Percentiles rank a stretch among this genome's conserved stretches.
Conservation (phyloP, 495 filamentous ascomycete genomes). For the Trichodelitschia bisporula region DNA sequence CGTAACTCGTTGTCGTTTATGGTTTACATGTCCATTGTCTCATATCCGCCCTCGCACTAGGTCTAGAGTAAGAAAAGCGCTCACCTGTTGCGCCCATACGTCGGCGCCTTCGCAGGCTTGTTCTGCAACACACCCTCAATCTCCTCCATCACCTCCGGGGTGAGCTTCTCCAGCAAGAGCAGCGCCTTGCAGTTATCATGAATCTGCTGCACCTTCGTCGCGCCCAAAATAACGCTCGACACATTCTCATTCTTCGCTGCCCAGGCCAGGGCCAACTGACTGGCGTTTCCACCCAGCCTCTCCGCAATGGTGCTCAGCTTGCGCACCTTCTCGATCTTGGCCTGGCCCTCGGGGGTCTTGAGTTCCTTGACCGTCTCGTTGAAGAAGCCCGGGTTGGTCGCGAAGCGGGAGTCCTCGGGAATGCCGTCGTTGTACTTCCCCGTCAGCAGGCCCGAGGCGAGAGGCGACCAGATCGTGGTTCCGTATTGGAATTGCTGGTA, state of each 20-base stretch:
- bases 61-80: too few relatives aligned
- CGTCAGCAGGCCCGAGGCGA: slow-evolving; percentile 18
- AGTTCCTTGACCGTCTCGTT: slow-evolving; percentile 12
- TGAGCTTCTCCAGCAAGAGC: slow-evolving; percentile 15
- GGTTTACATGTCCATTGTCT: too few relatives aligned
- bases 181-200: slow-evolving; percentile 18
- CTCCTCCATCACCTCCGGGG: slow-evolving; percentile 18
- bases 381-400: slow-evolving; percentile 15
- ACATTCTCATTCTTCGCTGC: slow-evolving; percentile 18
- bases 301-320: slow-evolving; percentile 18
- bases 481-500: slow-evolving; percentile 19
- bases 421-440: slow-evolving; percentile 22
- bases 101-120: slow-evolving; percentile 11
- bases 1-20: too few relatives aligned
- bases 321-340: slow-evolving; percentile 19
- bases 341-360: slow-evolving; percentile 14
- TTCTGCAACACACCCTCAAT: slow-evolving; percentile 19
- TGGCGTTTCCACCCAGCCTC: slow-evolving; percentile 14
- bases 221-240: slow-evolving; percentile 19
- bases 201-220: slow-evolving; percentile 17
- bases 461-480: slow-evolving; percentile 19
- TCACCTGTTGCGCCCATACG: slow-evolving; percentile 13
- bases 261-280: slow-evolving; percentile 17
- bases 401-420: slow-evolving; percentile 18
- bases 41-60: too few relatives aligned